phyloP scores from a whole-genome alignment of 352 stramenopile genomes.

The Globisporangium irregulare region DNA sequence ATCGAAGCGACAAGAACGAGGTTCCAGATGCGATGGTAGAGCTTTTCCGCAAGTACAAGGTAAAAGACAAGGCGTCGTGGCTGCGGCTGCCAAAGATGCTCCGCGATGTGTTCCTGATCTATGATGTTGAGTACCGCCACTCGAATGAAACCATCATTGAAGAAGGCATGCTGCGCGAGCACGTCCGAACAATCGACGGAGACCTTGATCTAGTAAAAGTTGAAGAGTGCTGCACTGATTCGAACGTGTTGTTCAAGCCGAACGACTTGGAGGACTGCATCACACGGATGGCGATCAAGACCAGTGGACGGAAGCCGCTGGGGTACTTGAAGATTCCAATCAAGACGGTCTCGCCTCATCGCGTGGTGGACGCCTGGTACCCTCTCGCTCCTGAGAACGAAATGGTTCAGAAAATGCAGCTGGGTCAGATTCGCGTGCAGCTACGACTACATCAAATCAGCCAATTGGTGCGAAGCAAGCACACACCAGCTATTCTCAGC shows the following conservation, averaged over 20 bases:
- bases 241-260: conserved; percentile 60
- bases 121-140: conserved; percentile 67
- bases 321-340: conserved; percentile 64
- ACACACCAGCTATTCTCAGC: conserved; percentile 27
- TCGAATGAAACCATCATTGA: conserved; percentile 58
- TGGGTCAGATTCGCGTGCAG: conserved; percentile 60
- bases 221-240: conserved; percentile 49
- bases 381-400: conserved; percentile 56
- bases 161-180: conserved; percentile 53
- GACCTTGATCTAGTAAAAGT: conserved; percentile 61
- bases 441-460: conserved; percentile 33
- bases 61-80: conserved; percentile 54
- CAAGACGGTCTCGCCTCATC: conserved; percentile 58
- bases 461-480: conserved; percentile 38
- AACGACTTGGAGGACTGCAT: conserved; percentile 70
- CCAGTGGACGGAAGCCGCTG: conserved; percentile 44
- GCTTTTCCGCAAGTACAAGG: conserved; percentile 49
- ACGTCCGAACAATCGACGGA: conserved; percentile 50
- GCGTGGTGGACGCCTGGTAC: conserved; percentile 61
- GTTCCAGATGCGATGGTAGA: conserved; percentile 29
- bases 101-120: conserved; percentile 67
- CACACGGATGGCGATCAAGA: conserved; percentile 45
- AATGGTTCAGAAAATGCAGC: conserved; percentile 61
- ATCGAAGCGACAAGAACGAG: conserved; percentile 27
- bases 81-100: conserved; percentile 35